These are phyloP conservation scores for Trypanosoma mega DNA, from an alignment of 208 protist species.

Conservation along the genomic window DNA sequence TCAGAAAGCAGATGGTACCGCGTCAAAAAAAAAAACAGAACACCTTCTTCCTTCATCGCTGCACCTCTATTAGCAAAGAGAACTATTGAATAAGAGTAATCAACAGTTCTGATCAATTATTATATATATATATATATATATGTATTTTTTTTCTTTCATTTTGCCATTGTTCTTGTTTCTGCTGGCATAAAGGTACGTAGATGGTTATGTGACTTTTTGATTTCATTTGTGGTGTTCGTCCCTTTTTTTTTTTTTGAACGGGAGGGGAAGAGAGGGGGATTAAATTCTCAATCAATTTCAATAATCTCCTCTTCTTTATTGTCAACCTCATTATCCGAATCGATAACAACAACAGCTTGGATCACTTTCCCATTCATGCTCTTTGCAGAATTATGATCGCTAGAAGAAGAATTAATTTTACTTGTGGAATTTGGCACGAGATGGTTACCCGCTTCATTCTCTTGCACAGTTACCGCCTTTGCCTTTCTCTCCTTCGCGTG, in stretches of 20 bases:
- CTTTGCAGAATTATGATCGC: constrained; percentile 1
- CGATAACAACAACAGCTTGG: constrained; percentile 1
- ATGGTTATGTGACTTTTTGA: too few species aligned
- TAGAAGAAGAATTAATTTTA: not conserved
- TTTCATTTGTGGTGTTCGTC: too few species aligned
- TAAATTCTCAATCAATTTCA: constrained; percentile 3
- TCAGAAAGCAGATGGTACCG: not conserved
- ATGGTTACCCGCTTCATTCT: too few species aligned
- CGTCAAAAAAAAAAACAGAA: too few species aligned
- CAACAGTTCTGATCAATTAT: not conserved
- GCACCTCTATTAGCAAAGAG: too few species aligned
- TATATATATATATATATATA: constrained; percentile 7
- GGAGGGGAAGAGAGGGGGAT: constrained; percentile 4
- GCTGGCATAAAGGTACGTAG: too few species aligned
- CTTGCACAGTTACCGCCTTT: not conserved
- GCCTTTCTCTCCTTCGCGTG: constrained; percentile 1
- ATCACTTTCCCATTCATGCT: not conserved
- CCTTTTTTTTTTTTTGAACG: too few species aligned
- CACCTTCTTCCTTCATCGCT: too few species aligned
- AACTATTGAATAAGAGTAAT: constrained; percentile 10
- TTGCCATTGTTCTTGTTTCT: too few species aligned
- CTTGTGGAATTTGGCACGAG: not conserved
- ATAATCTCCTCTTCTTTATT: constrained; percentile 33
- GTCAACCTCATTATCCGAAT: constrained; percentile 17
- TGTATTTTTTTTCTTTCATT: not conserved